A percentile compares a stretch with the other conserved stretches of the same genome.
Conservation (phyloP, 2,329 filamentous ascomycete genomes). For the Coleophoma eucalyptorum region DNA sequence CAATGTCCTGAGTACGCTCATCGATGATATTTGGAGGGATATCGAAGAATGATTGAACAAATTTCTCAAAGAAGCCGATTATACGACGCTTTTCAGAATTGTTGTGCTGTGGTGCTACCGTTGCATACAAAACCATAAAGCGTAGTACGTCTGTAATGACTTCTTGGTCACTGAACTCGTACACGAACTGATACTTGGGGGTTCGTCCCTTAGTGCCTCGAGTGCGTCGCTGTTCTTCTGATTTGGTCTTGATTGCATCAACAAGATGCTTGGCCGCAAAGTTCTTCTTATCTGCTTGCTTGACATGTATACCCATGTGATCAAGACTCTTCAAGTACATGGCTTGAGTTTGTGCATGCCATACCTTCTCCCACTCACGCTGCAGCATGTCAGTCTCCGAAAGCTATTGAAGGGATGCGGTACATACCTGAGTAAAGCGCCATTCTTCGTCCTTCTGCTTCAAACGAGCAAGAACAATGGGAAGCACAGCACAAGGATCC, state of each 20-base stretch:
- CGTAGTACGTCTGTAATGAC: conserved; percentile 61
- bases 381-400: conserved; percentile 27
- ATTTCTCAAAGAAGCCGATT: conserved; percentile 71
- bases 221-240: conserved; percentile 81
- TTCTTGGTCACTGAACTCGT: conserved; percentile 68
- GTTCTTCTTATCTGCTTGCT: conserved; percentile 84
- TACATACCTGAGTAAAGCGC: conserved; percentile 74
- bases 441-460: conserved; percentile 98
- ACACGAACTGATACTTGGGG: conserved; percentile 70
- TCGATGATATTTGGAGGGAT: conserved; percentile 67
- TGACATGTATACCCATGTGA: conserved; percentile 90
- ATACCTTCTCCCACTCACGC: conserved; percentile 98
- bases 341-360: conserved; percentile 91
- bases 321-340: conserved; percentile 96
- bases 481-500: conserved; percentile 81
- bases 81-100: conserved; percentile 71
- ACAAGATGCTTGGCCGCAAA: conserved; percentile 88
- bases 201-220: conserved; percentile 59
- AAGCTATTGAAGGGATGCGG: neutral
- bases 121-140: conserved; percentile 60
- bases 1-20: conserved; percentile 63
- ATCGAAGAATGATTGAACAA: conserved; percentile 74
- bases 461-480: conserved; percentile 80
- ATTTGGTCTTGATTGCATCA: conserved; percentile 85
- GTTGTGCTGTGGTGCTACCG: conserved; percentile 68